Evolutionary conservation across 208 protist species (phyloP), one percentile per base, ranked within the genome.

Genomic region (Leptomonas pyrrhocoris): DNA sequence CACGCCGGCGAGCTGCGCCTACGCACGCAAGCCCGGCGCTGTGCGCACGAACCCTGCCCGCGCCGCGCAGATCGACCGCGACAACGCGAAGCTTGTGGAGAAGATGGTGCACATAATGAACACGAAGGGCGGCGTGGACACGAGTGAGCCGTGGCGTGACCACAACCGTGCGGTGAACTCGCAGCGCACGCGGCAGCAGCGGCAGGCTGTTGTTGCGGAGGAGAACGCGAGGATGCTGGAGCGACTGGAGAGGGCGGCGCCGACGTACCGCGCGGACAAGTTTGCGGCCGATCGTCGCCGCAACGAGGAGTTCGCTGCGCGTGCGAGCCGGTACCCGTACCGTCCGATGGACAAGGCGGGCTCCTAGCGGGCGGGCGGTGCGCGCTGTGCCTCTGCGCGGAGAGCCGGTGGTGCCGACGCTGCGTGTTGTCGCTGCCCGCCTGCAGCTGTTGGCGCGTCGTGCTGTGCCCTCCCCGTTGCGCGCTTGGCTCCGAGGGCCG

Each of bases 81-180:
- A 88, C 53, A 92, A 92, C 67, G 59, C 73, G 48, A 65, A 81
- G 34, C 64, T 92, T 23, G 86, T 89, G 23, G 72, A 76, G 28
- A 79, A 79, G 51, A 86, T 92, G 79, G 62, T 81, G 40, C 51
- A 80, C 60, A 92, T 92, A 60, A 92, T 89, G 84, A 66, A 85
- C 27, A 80, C 74, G 15, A 74, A 73, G 16, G 81, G 86, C 49
- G 73, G 75, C 49, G 73, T 92, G 30, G 86, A 92, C 69, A 92
- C 85, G 49, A 81, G 68, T 34, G 81, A 83, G 61, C 86, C 86
- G 34, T 92, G 84, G 83, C 75, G 76, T 6, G 73, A 76, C 42
- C 42, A 76, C 60, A 80, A 86, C 54, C 84, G 64, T 18, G 75
- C 61, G 16, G 71, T 78, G 36, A 68, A 77, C 64, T 85, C 84